Percentiles rank a stretch among this genome's conserved stretches.
phyloP scores from a whole-genome alignment of 441 rosid genomes.

The Croton setiger region DNA sequence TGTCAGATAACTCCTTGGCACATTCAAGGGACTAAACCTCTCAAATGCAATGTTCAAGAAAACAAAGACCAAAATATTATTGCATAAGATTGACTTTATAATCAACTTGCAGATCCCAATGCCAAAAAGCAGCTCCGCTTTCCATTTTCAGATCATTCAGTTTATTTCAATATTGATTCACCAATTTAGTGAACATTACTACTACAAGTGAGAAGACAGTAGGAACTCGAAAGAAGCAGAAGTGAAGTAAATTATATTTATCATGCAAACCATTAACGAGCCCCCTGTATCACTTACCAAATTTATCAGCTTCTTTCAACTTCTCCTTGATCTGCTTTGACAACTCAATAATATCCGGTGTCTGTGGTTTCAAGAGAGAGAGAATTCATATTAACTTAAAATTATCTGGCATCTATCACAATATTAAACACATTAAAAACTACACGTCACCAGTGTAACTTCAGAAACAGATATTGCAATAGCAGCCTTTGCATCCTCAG shows the following conservation, averaged over 20 bases:
- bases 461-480: conserved; percentile 95
- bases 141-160: background rate
- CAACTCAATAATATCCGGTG: conserved; percentile 69
- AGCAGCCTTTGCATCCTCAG: conserved; percentile 99
- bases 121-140: background rate
- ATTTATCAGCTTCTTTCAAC: conserved; percentile 87
- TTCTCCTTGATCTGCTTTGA: conserved; percentile 92
- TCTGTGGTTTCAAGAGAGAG: conserved; percentile 41
- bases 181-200: background rate
- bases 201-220: background rate
- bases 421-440: background rate
- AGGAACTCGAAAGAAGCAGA: background rate
- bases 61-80: background rate
- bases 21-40: background rate
- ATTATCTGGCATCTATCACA: conserved; percentile 3
- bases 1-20: background rate
- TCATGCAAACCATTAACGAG: background rate
- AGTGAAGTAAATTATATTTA: background rate
- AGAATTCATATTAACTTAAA: conserved; percentile 4
- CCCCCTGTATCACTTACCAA: conserved; percentile 46
- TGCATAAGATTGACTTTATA: background rate
- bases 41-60: background rate
- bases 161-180: background rate
- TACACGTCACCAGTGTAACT: conserved; percentile 76
- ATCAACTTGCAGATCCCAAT: background rate